These are phyloP conservation scores for Fraxinus albicans DNA, from an alignment of 305 asterid species.

Conservation along the genomic window DNA sequence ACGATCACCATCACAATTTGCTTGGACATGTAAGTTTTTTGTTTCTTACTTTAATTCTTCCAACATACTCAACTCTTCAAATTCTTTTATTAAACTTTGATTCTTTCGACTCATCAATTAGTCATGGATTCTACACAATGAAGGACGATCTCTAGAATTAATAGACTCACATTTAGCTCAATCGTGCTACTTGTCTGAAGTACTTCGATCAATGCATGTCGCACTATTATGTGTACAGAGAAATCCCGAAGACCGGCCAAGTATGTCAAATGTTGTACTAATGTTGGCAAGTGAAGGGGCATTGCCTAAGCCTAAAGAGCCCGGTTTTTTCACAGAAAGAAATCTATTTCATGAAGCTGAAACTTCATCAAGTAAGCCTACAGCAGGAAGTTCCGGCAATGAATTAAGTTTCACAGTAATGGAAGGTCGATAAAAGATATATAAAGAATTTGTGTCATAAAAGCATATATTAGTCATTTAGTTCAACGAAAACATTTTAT, in stretches of 20 bases:
- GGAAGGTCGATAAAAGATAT: constrained; percentile 3
- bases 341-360: neutral
- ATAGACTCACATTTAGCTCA: neutral
- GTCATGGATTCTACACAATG: neutral
- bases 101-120: neutral
- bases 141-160: neutral
- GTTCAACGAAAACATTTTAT: too few species aligned
- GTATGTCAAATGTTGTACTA: constrained; percentile 20
- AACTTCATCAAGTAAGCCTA: constrained; percentile 1
- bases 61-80: neutral
- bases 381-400: neutral
- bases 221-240: constrained; percentile 10
- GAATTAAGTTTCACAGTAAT: constrained; percentile 3
- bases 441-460: neutral
- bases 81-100: neutral
- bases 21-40: constrained; percentile 5
- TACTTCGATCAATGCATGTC: constrained; percentile 12
- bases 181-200: neutral
- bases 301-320: constrained; percentile 19
- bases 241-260: constrained; percentile 2
- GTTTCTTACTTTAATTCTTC: neutral
- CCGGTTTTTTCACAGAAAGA: constrained; percentile 21
- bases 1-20: constrained; percentile 19
- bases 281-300: constrained; percentile 17
- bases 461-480: too few species aligned